Percentiles rank a stretch among this genome's conserved stretches.
Conservation (phyloP, 257 asterid species). For the Schizonepeta tenuifolia region DNA sequence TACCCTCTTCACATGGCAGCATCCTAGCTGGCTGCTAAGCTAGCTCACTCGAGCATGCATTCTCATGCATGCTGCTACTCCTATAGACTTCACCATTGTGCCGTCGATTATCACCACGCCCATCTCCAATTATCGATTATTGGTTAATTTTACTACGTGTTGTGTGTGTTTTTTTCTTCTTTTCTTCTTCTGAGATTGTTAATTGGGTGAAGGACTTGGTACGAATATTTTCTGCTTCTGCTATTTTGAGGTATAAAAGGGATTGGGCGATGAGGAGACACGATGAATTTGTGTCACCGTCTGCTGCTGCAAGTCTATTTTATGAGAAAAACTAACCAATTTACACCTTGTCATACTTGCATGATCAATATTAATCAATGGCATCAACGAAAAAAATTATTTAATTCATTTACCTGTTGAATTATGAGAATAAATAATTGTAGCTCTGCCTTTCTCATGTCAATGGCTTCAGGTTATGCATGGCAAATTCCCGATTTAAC, state of each 20-base stretch:
- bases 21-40: too few relatives aligned
- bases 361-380: background rate
- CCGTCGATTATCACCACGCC: conserved; percentile 85
- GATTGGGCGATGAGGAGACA: conserved; percentile 19
- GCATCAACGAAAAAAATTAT: background rate
- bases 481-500: background rate
- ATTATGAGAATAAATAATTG: background rate
- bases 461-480: background rate
- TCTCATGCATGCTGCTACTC: too few relatives aligned
- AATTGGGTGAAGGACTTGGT: too few relatives aligned
- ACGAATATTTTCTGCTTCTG: too few relatives aligned
- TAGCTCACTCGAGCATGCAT: too few relatives aligned
- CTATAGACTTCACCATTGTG: conserved; percentile 59
- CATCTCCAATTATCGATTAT: conserved; percentile 39
- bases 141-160: background rate
- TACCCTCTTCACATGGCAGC: too few relatives aligned
- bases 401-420: background rate
- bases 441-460: conserved; percentile 7
- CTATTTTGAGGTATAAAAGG: background rate
- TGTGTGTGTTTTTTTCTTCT: too few relatives aligned
- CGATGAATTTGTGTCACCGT: too few relatives aligned
- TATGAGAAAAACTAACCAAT: too few relatives aligned
- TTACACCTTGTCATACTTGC: too few relatives aligned
- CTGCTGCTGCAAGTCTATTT: too few relatives aligned
- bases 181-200: background rate